Base-by-base conservation (phyloP, 2,329 filamentous ascomycete species). In the Neonectria faginata region DNA sequence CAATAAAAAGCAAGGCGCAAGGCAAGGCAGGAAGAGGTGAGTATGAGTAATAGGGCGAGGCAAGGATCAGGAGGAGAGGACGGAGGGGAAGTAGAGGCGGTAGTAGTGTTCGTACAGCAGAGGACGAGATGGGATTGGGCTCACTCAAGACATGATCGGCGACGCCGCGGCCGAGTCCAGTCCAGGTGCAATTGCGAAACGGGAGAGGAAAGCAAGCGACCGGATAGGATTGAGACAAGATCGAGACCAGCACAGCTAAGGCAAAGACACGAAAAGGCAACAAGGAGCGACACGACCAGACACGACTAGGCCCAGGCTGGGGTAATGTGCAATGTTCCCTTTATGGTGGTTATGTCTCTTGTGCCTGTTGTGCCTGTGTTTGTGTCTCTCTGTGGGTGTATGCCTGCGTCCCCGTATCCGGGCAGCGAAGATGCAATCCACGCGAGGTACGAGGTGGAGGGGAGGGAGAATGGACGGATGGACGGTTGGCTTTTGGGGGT, bases 91-190 rank as follows among this genome's bases (percentile, higher is more conserved):
- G 44, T 12, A 52, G 25, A 50, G 14, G 42, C 52, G 47, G 8
- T 41, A 54, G 45, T 50, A 54, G 45, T 50, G 57, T 33, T 29
- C 41, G 45, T 29, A 58, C 57, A 65, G 62, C 41, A 39, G 60
- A 65, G 62, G 53, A 45, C 50, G 47, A 42, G 47, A 42, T 22
- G 25, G 61, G 69, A 60, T 55, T 71, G 60, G 61, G 68, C 70
- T 72, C 68, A 72, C 70, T 64, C 59, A 67, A 69, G 70, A 66
- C 63, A 71, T 68, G 70, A 72, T 72, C 68, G 56, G 68, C 70
- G 62, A 60, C 62, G 48, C 42, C 33, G 55, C 54, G 50, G 44
- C 56, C 60, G 50, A 63, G 50, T 54, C 44, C 55, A 54, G 58
- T 55, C 27, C 50, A 53, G 50, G 56, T 60, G 57, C 25, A 45